Percentiles rank a stretch among this genome's conserved stretches.
Evolutionary conservation across 1,284 basidiomycete genomes (phyloP).

Genomic region (Puccinia polysora): DNA sequence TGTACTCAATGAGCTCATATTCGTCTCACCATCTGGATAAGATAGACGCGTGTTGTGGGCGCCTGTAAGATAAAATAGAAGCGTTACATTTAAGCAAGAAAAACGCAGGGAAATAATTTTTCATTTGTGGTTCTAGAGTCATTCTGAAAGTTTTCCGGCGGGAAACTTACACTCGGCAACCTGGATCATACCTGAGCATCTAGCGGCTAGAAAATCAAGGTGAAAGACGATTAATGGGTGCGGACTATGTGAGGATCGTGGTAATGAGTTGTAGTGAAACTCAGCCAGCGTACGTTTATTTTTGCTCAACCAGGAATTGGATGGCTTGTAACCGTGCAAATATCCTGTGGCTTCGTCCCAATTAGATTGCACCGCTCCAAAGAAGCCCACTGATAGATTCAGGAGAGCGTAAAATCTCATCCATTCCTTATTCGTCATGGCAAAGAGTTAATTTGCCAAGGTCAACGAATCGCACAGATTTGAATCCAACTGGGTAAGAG

Average conservation of each 20-base stretch:
- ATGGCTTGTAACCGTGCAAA: conserved; percentile 21
- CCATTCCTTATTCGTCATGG: not conserved
- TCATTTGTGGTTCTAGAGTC: not conserved
- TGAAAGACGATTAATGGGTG: not conserved
- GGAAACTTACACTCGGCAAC: conserved; percentile 3
- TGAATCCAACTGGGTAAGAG: no score
- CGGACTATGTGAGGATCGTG: no score
- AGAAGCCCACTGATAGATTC: not conserved
- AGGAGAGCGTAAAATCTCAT: not conserved
- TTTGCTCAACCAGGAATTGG: conserved; percentile 1
- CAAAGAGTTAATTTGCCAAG: no score
- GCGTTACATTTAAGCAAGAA: not conserved
- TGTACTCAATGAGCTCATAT: no score
- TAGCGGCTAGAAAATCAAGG: not conserved
- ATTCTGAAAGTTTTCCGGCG: no score
- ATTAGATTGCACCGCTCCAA: not conserved
- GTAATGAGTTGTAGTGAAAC: not conserved
- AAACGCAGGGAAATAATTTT: not conserved
- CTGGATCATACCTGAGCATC: conserved; percentile 2
- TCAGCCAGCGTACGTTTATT: conserved; percentile 2
- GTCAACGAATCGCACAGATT: no score
- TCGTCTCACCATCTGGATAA: conserved; percentile 9
- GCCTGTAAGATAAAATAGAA: not conserved
- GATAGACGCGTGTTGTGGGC: conserved; percentile 19
- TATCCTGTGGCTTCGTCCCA: conserved; percentile 30